Conservation (phyloP, 257 asterid genomes). For the Capsicum baccatum region DNA sequence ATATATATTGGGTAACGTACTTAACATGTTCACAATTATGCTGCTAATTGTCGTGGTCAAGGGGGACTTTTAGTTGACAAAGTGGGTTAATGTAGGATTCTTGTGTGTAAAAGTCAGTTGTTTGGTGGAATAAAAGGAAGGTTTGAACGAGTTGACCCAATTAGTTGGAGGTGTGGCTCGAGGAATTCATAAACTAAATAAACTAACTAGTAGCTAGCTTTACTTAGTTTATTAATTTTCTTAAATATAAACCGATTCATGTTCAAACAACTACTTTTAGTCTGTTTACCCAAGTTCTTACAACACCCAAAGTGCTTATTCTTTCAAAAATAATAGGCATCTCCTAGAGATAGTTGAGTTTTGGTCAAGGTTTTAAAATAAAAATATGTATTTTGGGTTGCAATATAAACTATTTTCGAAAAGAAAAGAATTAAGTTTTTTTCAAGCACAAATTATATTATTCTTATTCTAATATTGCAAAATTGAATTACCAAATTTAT, state of each 20-base stretch:
- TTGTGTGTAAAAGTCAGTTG: constrained; percentile 33
- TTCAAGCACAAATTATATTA: background rate
- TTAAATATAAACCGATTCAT: background rate
- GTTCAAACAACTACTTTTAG: background rate
- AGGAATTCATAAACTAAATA: constrained; percentile 24
- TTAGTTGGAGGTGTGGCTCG: constrained; percentile 63
- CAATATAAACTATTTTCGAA: background rate
- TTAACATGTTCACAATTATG: constrained; percentile 30
- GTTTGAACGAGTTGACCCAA: constrained; percentile 45
- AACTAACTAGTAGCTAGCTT: too few species aligned
- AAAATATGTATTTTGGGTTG: background rate
- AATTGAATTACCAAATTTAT: background rate
- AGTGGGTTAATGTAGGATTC: constrained; percentile 36
- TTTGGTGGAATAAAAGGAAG: constrained; percentile 41
- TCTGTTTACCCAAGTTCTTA: background rate
- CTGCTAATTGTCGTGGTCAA: constrained; percentile 34
- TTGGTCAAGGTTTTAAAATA: background rate
- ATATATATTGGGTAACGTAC: background rate
- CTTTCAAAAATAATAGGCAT: too few species aligned
- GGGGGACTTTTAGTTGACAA: constrained; percentile 34
- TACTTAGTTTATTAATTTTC: too few species aligned
- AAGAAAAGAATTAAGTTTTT: too few species aligned
- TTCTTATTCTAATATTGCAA: background rate
- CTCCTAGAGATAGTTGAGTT: background rate
- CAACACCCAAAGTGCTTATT: background rate